Conservation (phyloP, 1,139 yeast species). For the Zhuliangozyma blackwelliae region DNA sequence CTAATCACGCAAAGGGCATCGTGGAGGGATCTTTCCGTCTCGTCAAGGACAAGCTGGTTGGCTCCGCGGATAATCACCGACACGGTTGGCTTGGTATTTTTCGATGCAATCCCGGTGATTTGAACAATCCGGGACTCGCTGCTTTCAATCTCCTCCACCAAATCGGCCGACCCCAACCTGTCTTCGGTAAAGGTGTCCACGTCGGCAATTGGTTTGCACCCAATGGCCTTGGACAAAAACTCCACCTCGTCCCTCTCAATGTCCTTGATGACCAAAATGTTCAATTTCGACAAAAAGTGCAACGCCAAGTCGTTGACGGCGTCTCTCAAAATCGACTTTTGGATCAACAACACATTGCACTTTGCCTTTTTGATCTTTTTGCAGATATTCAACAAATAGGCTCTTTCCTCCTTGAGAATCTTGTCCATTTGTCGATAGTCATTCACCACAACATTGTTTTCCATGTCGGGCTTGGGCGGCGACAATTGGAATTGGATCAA, state of each 20-base stretch:
- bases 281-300: slow-evolving; percentile 88
- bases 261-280: slow-evolving; percentile 91
- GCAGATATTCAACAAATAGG: slow-evolving; percentile 88
- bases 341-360: slow-evolving; percentile 90
- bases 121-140: slow-evolving; percentile 91
- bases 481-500: slow-evolving; percentile 93
- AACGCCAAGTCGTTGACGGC: slow-evolving; percentile 96
- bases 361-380: slow-evolving; percentile 94
- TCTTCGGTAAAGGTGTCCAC: slow-evolving; percentile 89
- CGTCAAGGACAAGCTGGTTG: slow-evolving; percentile 82
- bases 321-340: slow-evolving; percentile 91
- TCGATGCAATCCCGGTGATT: slow-evolving; percentile 72
- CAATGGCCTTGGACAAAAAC: slow-evolving; percentile 84
- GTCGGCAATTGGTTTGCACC: slow-evolving; percentile 96
- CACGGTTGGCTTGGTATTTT: slow-evolving; percentile 68
- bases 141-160: slow-evolving; percentile 87
- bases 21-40: slow-evolving; percentile 93
- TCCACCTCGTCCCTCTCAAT: slow-evolving; percentile 96
- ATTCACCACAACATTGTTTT: slow-evolving; percentile 92
- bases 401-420: slow-evolving; percentile 94
- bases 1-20: slow-evolving; percentile 96
- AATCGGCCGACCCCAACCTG: slow-evolving; percentile 85
- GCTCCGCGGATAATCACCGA: slow-evolving; percentile 95
- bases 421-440: slow-evolving; percentile 99
- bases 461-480: slow-evolving; percentile 99